Conservation (phyloP, 2,329 filamentous ascomycete species). For the Fusarium sp. region DNA sequence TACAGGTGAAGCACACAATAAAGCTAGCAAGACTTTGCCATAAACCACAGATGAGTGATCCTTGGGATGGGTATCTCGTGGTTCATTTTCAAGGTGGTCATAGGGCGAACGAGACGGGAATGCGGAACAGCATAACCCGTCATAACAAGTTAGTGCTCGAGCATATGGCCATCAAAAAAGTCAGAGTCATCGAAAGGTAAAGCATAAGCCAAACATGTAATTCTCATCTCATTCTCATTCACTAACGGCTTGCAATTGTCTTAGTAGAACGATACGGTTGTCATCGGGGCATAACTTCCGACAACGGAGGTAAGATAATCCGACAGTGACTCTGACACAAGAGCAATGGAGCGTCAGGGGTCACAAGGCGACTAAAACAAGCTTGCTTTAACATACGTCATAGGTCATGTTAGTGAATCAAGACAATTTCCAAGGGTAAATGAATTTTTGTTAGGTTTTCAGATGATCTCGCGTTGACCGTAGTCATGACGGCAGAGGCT, state of each 20-base stretch:
- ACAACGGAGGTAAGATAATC: slow-evolving; percentile 3
- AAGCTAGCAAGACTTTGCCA: neutral
- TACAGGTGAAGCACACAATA: neutral
- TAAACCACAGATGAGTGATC: slow-evolving; percentile 4
- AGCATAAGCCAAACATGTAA: neutral
- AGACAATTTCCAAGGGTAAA: slow-evolving; percentile 27
- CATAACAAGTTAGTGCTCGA: neutral
- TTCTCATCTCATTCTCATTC: neutral
- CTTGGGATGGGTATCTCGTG: neutral
- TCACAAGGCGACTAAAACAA: slow-evolving; percentile 34
- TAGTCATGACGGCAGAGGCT: slow-evolving; percentile 41
- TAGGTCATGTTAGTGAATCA: slow-evolving; percentile 33
- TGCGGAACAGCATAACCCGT: neutral
- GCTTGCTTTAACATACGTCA: slow-evolving; percentile 37
- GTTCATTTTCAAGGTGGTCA: neutral
- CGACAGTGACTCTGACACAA: neutral
- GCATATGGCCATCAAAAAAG: neutral
- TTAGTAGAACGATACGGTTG: neutral
- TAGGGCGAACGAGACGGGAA: slow-evolving; percentile 3
- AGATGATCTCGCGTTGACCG: slow-evolving; percentile 9
- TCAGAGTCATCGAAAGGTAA: neutral
- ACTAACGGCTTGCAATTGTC: neutral
- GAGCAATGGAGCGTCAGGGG: slow-evolving; percentile 10
- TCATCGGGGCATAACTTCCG: neutral
- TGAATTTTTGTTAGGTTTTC: slow-evolving; percentile 13